Base-by-base conservation (phyloP, 352 stramenopile genomes). In the Pythium plurisporium region DNA sequence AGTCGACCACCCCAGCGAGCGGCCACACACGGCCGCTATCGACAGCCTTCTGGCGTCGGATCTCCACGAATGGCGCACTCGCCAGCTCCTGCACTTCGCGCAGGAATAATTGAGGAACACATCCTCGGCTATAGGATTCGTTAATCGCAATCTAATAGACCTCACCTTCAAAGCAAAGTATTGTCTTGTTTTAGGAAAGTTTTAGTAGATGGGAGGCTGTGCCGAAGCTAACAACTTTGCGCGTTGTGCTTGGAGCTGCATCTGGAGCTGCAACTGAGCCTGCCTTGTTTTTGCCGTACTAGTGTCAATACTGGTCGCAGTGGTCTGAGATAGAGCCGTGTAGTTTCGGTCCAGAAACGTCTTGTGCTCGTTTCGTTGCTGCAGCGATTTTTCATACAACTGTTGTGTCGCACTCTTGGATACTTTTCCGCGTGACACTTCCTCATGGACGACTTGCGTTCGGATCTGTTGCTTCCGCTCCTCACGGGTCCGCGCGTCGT, bases 311-410 rank as follows among this genome's bases (percentile, higher is more conserved):
- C 43, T 42, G n/a, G 3, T 40, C 8, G 17, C 26, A 8, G 31
- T 19, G 0, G 29, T 26, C 19, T 44, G 50, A 14, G 48, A 6
- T 19, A 30, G 25, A 3, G 44, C 19, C 2, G 53, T 53, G 55
- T 89, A 87, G 50, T 90, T 89, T 20, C 77, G 77, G n/a, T 87
- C 75, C 5, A 86, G 65, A 29, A 88, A 87, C 2, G 68, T 76
- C 51, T 68, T 71, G 34, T 81, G 67, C 11, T 66, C 71, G 38
- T 72, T 68, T 43, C 83, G 84, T 54, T 84, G 67, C 29, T 70
- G 26, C 27, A 88, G 68, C 29, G 72, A 62, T 58, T 85, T 85
- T 48, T 90, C 78, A 43, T 90, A 92, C 52, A 73, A 79, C 56
- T 79, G 67, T 53, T 91, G 82, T 26, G 70, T 86, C 6, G 74